Percentiles rank a stretch among this genome's conserved stretches.
phyloP scores from a whole-genome alignment of 2,329 filamentous ascomycete species.

The Pseudogymnoascus sp. region DNA sequence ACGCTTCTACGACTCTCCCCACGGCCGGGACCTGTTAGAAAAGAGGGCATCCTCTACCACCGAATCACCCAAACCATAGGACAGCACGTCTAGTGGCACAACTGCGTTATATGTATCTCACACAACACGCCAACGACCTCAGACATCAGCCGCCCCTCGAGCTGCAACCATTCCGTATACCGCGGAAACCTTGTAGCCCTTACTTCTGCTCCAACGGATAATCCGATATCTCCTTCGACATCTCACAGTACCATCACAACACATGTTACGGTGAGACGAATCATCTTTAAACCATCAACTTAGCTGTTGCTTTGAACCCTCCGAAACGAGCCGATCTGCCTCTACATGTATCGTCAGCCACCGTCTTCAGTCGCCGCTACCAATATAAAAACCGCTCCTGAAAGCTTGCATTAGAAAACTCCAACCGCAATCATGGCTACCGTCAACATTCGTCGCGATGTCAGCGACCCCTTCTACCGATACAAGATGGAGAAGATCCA shows the following conservation, averaged over 20 bases:
- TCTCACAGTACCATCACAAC: slow-evolving; percentile 13
- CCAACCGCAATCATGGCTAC: slow-evolving; percentile 72
- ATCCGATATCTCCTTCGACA: slow-evolving; percentile 30
- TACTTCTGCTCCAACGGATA: slow-evolving; percentile 91
- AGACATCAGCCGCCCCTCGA: slow-evolving; percentile 88
- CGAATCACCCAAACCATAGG: slow-evolving; percentile 21
- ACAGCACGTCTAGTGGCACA: slow-evolving; percentile 28
- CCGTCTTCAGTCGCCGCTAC: slow-evolving; percentile 1
- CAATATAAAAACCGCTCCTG: background rate
- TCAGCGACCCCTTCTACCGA: slow-evolving; percentile 97
- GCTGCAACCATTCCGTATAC: slow-evolving; percentile 96
- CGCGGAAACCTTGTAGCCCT: slow-evolving; percentile 86
- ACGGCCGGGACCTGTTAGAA: slow-evolving; percentile 5
- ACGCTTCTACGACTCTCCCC: slow-evolving; percentile 9
- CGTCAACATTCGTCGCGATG: slow-evolving; percentile 97
- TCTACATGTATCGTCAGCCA: slow-evolving; percentile 6
- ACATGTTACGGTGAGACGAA: slow-evolving; percentile 7
- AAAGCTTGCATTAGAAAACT: slow-evolving; percentile 4
- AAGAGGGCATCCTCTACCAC: slow-evolving; percentile 21
- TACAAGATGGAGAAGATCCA: slow-evolving; percentile 99
- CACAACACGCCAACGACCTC: slow-evolving; percentile 69
- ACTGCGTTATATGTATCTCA: slow-evolving; percentile 33
- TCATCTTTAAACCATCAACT: slow-evolving; percentile 1
- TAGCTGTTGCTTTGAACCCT: background rate
- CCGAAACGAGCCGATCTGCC: background rate